A percentile compares a stretch with the other conserved stretches of the same genome.
These are phyloP conservation scores for Penicillium herquei DNA, from an alignment of 495 filamentous ascomycete genomes.

Conservation along the genomic window DNA sequence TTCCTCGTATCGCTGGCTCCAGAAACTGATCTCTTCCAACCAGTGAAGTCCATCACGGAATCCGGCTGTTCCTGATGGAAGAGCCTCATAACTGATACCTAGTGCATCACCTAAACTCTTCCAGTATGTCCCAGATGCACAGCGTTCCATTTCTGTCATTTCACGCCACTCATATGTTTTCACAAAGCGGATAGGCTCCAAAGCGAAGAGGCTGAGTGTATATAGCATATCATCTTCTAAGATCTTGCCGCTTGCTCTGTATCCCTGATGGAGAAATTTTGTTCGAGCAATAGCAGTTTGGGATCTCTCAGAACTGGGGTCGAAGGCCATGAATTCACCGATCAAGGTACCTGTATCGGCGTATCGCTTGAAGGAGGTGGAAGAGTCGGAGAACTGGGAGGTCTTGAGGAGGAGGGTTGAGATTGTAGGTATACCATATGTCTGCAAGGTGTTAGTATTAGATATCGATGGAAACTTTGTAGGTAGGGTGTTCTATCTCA, in stretches of 20 bases:
- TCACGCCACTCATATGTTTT: constrained; percentile 60
- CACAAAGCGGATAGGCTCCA: constrained; percentile 56
- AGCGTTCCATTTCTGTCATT: constrained; percentile 60
- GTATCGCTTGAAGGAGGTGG: constrained; percentile 57
- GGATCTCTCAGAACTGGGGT: constrained; percentile 50
- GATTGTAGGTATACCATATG: constrained; percentile 66
- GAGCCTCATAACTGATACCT: constrained; percentile 48
- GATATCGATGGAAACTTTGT: neutral
- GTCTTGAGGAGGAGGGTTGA: constrained; percentile 56
- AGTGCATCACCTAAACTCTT: constrained; percentile 61
- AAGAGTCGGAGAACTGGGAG: constrained; percentile 51
- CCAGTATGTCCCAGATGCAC: constrained; percentile 62
- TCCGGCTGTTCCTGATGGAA: constrained; percentile 32
- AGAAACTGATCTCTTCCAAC: constrained; percentile 54
- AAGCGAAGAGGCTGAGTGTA: constrained; percentile 59
- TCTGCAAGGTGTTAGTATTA: constrained; percentile 29
- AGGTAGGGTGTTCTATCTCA: constrained; percentile 10
- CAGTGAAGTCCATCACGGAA: constrained; percentile 63
- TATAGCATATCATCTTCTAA: constrained; percentile 63
- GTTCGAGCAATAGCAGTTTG: constrained; percentile 59
- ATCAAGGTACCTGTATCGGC: constrained; percentile 62
- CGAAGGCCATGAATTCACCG: constrained; percentile 48
- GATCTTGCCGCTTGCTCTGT: constrained; percentile 57
- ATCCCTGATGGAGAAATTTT: constrained; percentile 62
- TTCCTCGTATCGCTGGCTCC: constrained; percentile 55